Percentiles rank a stretch among this genome's conserved stretches.
Evolutionary conservation across 73 alveolate species (phyloP).

Genomic region (Urostyla sp.): DNA sequence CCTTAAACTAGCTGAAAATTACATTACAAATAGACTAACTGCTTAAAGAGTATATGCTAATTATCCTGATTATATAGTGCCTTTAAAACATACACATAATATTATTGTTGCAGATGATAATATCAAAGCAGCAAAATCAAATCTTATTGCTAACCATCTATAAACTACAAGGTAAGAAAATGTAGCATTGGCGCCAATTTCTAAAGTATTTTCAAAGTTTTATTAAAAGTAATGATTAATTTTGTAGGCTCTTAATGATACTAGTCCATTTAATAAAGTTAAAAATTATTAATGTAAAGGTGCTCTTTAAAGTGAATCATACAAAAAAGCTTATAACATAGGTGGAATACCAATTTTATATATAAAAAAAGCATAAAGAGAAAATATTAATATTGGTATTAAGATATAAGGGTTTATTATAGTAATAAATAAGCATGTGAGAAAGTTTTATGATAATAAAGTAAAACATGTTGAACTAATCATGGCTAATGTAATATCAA

Average conservation of each 20-base stretch:
- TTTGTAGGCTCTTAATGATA: background rate
- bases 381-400: no score
- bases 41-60: no score
- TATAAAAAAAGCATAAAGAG: no score
- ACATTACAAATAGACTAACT: background rate
- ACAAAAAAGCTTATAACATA: no score
- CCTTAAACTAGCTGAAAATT: background rate
- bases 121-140: no score
- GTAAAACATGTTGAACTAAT: no score
- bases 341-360: no score
- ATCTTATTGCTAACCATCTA: no score
- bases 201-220: background rate
- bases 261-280: background rate
- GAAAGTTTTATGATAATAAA: no score
- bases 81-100: background rate
- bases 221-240: background rate
- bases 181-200: constrained; percentile 7
- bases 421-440: no score
- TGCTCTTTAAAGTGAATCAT: background rate
- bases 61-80: background rate
- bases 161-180: constrained; percentile 12
- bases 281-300: background rate
- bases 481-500: no score
- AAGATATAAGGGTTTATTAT: no score
- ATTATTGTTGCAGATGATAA: background rate